phyloP scores from a whole-genome alignment of 1,139 yeast genomes.

The Scheffersomyces lignicola region DNA sequence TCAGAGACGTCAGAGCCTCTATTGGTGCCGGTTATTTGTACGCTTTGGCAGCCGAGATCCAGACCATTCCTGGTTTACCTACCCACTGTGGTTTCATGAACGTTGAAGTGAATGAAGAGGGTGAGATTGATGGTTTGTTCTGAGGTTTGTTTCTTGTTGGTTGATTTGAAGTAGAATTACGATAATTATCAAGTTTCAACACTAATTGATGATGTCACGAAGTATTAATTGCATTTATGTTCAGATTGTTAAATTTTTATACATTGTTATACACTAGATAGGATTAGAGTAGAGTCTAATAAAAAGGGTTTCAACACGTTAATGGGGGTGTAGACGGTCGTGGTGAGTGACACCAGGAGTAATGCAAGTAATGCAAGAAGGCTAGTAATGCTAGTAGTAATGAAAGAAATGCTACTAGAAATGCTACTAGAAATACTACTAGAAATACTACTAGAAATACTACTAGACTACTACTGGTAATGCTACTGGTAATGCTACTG shows the following conservation, averaged over 20 bases:
- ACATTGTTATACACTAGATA: constrained; percentile 1
- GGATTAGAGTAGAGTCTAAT: constrained; percentile 5
- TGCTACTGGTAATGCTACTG: too few species aligned
- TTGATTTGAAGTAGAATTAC: not conserved
- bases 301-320: constrained; percentile 5
- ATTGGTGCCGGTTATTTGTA: constrained; percentile 97
- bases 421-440: too few species aligned
- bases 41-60: constrained; percentile 95
- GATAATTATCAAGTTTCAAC: constrained; percentile 4
- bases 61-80: constrained; percentile 96
- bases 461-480: too few species aligned
- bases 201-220: constrained; percentile 4
- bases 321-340: too few species aligned
- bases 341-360: too few species aligned
- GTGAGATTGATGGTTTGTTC: constrained; percentile 93
- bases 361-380: too few species aligned
- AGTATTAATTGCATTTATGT: not conserved
- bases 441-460: too few species aligned
- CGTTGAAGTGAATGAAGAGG: constrained; percentile 90
- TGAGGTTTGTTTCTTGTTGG: constrained; percentile 25
- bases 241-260: not conserved
- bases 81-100: constrained; percentile 97
- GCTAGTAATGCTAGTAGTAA: too few species aligned
- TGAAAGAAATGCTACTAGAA: too few species aligned
- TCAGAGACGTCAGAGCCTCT: constrained; percentile 89